A percentile compares a stretch with the other conserved stretches of the same genome.
These are phyloP conservation scores for Calendula officinalis DNA, from an alignment of 129 eudicot genomes.

Conservation along the genomic window DNA sequence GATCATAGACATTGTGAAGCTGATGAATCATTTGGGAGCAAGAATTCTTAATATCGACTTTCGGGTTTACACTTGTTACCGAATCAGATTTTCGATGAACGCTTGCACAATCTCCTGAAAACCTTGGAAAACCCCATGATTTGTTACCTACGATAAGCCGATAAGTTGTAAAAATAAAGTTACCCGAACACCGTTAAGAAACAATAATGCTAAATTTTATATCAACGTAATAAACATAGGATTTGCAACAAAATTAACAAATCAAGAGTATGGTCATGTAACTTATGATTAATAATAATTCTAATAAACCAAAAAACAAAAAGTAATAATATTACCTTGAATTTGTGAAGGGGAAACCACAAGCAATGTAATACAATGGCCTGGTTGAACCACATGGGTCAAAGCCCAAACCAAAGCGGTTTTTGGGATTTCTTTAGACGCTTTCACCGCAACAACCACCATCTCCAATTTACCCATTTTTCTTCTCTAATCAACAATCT, in stretches of 20 bases:
- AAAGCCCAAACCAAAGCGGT: constrained; percentile 91
- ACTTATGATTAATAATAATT: not conserved
- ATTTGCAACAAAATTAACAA: not conserved
- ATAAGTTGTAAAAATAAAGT: not conserved
- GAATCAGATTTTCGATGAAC: constrained; percentile 52
- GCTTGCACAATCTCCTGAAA: constrained; percentile 91
- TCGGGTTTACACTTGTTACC: constrained; percentile 38
- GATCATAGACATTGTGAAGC: constrained; percentile 88
- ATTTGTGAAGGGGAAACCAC: constrained; percentile 68
- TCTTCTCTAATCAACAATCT: constrained; percentile 41
- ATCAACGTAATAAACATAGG: not conserved
- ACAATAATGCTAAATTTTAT: not conserved
- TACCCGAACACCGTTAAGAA: not conserved
- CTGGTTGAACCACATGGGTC: constrained; percentile 96
- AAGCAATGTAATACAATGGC: constrained; percentile 83
- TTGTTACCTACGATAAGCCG: constrained; percentile 52
- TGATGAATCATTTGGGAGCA: constrained; percentile 98
- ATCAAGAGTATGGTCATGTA: not conserved
- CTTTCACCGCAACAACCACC: constrained; percentile 90
- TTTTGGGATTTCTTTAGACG: constrained; percentile 81
- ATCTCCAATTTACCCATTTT: constrained; percentile 64
- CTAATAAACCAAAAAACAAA: not conserved
- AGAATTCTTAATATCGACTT: constrained; percentile 62
- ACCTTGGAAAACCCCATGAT: constrained; percentile 88
- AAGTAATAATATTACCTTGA: constrained; percentile 47